A percentile compares a stretch with the other conserved stretches of the same genome.
Evolutionary conservation across 2,329 filamentous ascomycete species (phyloP).

Genomic region (Monilinia laxa): DNA sequence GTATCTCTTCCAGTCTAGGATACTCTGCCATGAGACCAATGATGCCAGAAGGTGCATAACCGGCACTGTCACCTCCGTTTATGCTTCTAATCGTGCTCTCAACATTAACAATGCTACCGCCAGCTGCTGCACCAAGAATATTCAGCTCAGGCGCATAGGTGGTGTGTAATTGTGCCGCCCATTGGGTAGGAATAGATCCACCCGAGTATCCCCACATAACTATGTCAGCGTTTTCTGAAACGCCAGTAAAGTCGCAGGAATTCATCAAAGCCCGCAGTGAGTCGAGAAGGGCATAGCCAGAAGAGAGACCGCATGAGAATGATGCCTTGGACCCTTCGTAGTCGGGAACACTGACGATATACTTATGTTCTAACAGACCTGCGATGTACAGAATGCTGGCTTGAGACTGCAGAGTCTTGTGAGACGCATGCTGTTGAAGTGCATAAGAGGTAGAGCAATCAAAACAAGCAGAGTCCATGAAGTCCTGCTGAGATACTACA

Average conservation of each 20-base stretch:
- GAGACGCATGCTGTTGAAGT: constrained; percentile 10
- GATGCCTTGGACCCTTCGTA: constrained; percentile 29
- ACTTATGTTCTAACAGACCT: constrained; percentile 22
- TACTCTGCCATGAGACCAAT: constrained; percentile 22
- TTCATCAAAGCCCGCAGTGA: constrained; percentile 28
- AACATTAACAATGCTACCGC: constrained; percentile 48
- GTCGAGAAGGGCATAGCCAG: constrained; percentile 30
- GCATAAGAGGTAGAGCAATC: constrained; percentile 44
- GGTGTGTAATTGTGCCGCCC: constrained; percentile 52
- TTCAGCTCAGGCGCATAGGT: constrained; percentile 54
- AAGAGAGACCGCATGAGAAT: constrained; percentile 24
- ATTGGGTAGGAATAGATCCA: constrained; percentile 52
- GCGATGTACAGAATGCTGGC: constrained; percentile 27
- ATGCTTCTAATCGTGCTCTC: constrained; percentile 42
- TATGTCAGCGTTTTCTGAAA: not conserved
- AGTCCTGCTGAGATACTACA: constrained; percentile 47
- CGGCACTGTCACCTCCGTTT: constrained; percentile 40
- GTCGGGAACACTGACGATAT: constrained; percentile 29
- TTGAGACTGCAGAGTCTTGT: constrained; percentile 38
- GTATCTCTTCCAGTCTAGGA: not conserved
- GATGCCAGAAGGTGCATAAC: constrained; percentile 25
- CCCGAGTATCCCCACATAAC: constrained; percentile 57
- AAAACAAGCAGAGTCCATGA: constrained; percentile 44
- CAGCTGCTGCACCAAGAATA: constrained; percentile 50
- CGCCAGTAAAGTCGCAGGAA: not conserved